phyloP scores from a whole-genome alignment of 352 stramenopile species.

The Blastocystis sp. region DNA sequence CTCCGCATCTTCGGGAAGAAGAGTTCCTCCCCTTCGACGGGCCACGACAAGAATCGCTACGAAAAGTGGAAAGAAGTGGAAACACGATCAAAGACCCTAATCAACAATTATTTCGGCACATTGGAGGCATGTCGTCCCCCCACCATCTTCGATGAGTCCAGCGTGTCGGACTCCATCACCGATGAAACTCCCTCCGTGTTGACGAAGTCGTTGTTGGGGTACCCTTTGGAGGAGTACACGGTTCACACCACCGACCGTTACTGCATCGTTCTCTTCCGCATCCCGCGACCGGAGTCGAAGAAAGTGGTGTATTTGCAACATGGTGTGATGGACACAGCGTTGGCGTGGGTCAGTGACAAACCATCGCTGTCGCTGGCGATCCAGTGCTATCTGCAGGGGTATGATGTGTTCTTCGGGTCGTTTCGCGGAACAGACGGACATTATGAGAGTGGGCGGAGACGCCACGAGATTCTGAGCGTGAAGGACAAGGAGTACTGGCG shows the following conservation, averaged over 20 bases:
- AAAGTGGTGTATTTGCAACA: slow-evolving; percentile 71
- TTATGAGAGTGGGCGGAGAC: background rate
- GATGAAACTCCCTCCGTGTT: background rate
- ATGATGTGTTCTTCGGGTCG: slow-evolving; percentile 72
- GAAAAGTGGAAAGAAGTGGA: background rate
- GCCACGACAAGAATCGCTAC: background rate
- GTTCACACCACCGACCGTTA: slow-evolving; percentile 70
- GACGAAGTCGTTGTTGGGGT: slow-evolving; percentile 49
- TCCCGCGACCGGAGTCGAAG: slow-evolving; percentile 70
- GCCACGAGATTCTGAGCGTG: slow-evolving; percentile 25
- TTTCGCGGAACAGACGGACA: slow-evolving; percentile 70
- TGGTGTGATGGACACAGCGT: slow-evolving; percentile 71
- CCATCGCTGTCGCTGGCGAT: slow-evolving; percentile 68
- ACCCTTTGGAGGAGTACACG: slow-evolving; percentile 55
- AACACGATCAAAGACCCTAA: background rate
- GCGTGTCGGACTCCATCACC: background rate
- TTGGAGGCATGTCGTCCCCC: slow-evolving; percentile 24
- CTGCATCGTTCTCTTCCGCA: slow-evolving; percentile 70
- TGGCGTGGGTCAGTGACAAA: slow-evolving; percentile 70
- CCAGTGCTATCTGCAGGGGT: slow-evolving; percentile 69
- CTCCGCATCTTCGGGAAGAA: background rate
- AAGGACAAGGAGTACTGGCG: slow-evolving; percentile 70
- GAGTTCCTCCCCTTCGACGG: background rate
- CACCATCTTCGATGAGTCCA: slow-evolving; percentile 8
- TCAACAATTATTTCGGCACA: slow-evolving; percentile 32